phyloP scores from a whole-genome alignment of 164 flowering plant species.

The Stephania japonica region DNA sequence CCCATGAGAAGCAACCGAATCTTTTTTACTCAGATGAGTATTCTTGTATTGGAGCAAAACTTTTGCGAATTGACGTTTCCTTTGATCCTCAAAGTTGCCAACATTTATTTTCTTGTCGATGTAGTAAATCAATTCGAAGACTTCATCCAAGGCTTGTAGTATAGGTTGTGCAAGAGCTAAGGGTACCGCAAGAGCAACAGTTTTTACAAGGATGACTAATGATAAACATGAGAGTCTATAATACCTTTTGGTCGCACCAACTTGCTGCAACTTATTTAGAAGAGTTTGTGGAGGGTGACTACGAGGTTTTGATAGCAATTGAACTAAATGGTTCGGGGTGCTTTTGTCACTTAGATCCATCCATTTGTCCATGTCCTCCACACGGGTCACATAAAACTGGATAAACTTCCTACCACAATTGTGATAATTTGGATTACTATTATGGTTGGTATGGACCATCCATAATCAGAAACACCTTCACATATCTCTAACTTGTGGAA shows the following conservation, averaged over 20 bases:
- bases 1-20: background rate
- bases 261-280: background rate
- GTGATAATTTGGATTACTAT: background rate
- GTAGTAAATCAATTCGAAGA: background rate
- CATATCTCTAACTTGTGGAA: too few species aligned
- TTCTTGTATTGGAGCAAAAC: background rate
- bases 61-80: background rate
- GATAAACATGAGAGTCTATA: background rate
- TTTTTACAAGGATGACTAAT: background rate
- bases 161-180: background rate
- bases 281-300: background rate
- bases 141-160: background rate
- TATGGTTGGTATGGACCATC: background rate
- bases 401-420: background rate
- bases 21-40: background rate
- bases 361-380: constrained; percentile 9
- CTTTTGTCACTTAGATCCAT: background rate
- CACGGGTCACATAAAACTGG: background rate
- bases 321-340: background rate
- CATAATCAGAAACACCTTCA: too few species aligned
- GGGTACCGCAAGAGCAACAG: background rate
- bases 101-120: background rate
- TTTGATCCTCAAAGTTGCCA: background rate
- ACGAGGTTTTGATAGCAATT: background rate
- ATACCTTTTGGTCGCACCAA: background rate